phyloP scores from a whole-genome alignment of 106 monocot genomes.

The Acorus gramineus region DNA sequence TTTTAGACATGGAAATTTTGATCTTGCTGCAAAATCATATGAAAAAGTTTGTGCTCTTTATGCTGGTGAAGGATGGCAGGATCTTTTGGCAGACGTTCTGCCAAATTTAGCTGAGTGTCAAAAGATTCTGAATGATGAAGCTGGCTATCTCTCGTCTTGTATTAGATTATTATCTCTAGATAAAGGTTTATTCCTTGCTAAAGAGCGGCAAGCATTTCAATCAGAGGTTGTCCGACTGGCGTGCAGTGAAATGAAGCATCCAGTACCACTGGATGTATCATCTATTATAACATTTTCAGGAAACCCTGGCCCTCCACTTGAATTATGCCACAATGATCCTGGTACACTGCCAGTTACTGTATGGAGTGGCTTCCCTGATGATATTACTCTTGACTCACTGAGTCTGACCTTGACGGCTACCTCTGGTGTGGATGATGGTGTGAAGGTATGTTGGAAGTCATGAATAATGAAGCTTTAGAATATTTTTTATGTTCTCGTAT shows the following conservation, averaged over 20 bases:
- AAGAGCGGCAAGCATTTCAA: slow-evolving; percentile 84
- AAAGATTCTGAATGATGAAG: slow-evolving; percentile 90
- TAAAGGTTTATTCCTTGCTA: slow-evolving; percentile 54
- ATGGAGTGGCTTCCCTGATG: slow-evolving; percentile 97
- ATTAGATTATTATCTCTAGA: slow-evolving; percentile 80
- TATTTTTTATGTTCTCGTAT: too few species aligned
- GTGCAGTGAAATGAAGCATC: slow-evolving; percentile 83
- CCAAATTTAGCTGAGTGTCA: slow-evolving; percentile 94
- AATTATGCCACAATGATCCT: slow-evolving; percentile 88
- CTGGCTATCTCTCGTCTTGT: slow-evolving; percentile 89
- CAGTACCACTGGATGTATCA: slow-evolving; percentile 93
- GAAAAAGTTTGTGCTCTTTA: slow-evolving; percentile 99
- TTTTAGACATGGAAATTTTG: slow-evolving; percentile 85
- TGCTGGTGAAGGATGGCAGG: slow-evolving; percentile 96
- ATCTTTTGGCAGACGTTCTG: slow-evolving; percentile 83
- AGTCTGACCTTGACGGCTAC: slow-evolving; percentile 74
- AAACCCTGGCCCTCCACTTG: slow-evolving; percentile 71
- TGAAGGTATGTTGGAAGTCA: slow-evolving; percentile 49
- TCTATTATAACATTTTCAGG: slow-evolving; percentile 90
- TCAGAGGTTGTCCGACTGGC: slow-evolving; percentile 84
- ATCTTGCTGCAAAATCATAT: slow-evolving; percentile 92
- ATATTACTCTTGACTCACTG: slow-evolving; percentile 82
- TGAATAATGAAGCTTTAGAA: too few species aligned
- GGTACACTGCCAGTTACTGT: slow-evolving; percentile 70
- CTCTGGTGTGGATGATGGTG: slow-evolving; percentile 70